phyloP scores from a whole-genome alignment of 2,329 filamentous ascomycete genomes.

The Microsporum audouinii region DNA sequence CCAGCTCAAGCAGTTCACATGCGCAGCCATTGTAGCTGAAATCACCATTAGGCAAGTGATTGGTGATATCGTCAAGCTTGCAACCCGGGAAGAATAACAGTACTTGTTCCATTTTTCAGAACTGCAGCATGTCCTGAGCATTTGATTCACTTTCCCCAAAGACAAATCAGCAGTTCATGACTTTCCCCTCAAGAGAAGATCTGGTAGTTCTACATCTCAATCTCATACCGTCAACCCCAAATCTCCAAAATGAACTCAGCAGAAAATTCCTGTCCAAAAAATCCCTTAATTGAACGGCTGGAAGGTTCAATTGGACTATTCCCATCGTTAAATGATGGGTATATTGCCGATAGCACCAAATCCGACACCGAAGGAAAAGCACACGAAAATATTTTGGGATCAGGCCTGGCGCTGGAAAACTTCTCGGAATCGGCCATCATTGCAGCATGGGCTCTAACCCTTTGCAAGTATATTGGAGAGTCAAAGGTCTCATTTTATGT shows the following conservation, averaged over 20 bases:
- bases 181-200: not conserved
- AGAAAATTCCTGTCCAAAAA: slow-evolving; percentile 1
- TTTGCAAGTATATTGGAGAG: slow-evolving; percentile 21
- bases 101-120: not conserved
- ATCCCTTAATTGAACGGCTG: slow-evolving; percentile 12
- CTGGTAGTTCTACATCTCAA: too few relatives aligned
- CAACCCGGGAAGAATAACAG: not conserved
- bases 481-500: slow-evolving; percentile 5
- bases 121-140: not conserved
- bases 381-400: not conserved
- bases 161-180: not conserved
- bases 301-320: slow-evolving; percentile 9
- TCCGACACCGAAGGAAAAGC: slow-evolving; percentile 3
- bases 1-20: not conserved
- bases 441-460: slow-evolving; percentile 30
- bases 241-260: slow-evolving; percentile 16
- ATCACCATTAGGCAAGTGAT: not conserved
- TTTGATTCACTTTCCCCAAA: not conserved
- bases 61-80: not conserved
- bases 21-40: not conserved
- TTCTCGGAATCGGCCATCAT: slow-evolving; percentile 25
- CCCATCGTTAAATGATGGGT: slow-evolving; percentile 5
- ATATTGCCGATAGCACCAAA: slow-evolving; percentile 6
- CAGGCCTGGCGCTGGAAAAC: slow-evolving; percentile 1
- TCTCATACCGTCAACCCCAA: too few relatives aligned